phyloP scores from a whole-genome alignment of 805 yeast species.

The Hanseniaspora vineae region DNA sequence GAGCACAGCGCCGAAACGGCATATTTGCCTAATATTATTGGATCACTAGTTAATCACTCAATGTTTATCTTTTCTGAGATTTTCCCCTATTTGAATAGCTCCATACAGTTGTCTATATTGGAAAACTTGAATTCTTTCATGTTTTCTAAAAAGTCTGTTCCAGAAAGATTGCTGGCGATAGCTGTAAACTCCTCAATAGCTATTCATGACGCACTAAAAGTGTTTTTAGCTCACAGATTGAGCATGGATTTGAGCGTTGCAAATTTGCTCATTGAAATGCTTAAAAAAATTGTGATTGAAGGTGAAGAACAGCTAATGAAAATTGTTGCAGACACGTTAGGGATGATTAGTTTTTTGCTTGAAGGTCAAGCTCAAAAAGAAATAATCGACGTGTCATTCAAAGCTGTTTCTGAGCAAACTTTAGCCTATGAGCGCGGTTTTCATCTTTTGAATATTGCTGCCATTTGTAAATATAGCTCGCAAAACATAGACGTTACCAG shows the following conservation, averaged over 20 bases:
- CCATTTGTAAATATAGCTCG: conserved; percentile 24
- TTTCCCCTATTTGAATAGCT: conserved; percentile 58
- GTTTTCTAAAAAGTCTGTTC: conserved; percentile 26
- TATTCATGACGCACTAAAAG: conserved; percentile 35
- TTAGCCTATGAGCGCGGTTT: conserved; percentile 57
- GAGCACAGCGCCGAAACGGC: conserved; percentile 24
- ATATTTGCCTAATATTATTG: conserved; percentile 32
- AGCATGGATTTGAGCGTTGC: conserved; percentile 28
- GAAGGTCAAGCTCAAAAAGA: conserved; percentile 10
- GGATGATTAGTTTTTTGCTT: conserved; percentile 32
- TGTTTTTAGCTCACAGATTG: conserved; percentile 12
- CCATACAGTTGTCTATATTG: conserved; percentile 77
- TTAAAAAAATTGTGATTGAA: conserved; percentile 30
- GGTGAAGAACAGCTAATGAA: conserved; percentile 30
- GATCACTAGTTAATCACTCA: conserved; percentile 59
- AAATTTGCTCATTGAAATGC: conserved; percentile 35
- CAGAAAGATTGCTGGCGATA: conserved; percentile 34
- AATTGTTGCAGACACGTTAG: conserved; percentile 45
- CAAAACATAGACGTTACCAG: conserved; percentile 26
- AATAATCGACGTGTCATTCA: conserved; percentile 42
- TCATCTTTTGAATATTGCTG: conserved; percentile 35
- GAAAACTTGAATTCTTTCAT: conserved; percentile 59
- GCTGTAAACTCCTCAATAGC: conserved; percentile 53
- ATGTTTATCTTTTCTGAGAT: conserved; percentile 61
- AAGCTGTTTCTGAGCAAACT: conserved; percentile 48